Base-by-base conservation (phyloP, 371 early-diverging fungal genomes). In the Apophysomyces trapeziformis region DNA sequence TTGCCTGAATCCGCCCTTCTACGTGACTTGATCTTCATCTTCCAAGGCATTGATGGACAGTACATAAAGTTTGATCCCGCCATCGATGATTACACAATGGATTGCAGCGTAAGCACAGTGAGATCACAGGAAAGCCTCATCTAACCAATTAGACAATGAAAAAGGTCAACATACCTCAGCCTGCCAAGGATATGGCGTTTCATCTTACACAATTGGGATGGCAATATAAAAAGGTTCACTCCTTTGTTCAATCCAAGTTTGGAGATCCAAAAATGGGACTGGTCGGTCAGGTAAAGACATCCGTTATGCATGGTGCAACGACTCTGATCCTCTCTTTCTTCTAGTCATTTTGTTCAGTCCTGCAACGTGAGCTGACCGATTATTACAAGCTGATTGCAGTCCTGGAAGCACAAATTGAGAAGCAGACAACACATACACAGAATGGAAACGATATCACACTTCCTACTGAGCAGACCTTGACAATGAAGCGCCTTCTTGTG, bases 11-110 rank as follows among this genome's bases (percentile, higher is more conserved):
- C 85, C 1, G 82, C 81, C 0, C 71, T 96, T 35, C 72, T 98
- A 43, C 86, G 91, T 2, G 99, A 98, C 61, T 73, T 96, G 58
- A 83, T 98, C 7, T 98, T 86, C 72, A 84, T 96, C 13, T 90
- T 96, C 73, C 99, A 97, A 73, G 99, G 96, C 2, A 92, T 98
- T 57, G 93, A 97, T 78, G 98, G 98, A 41, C 85, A 85, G 60
- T 90, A 87, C 67, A 84, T 97, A 35, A 85, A 84, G 64, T 95
- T 84, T 65, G 87, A 91, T 62, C 18, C 66, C 6, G 67, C 66
- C 2, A 65, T 70, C 12, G 73, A 80, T 5, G 76, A 80, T 5
- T 92, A 85, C 63, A 60, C 66, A 2, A 73, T 94, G 8, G 83
- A 85, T 57, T 69, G 78, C 13, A 80, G 77, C 43, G 85, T 87